phyloP scores from a whole-genome alignment of 2,329 filamentous ascomycete species.

The Cercospora brassicicola region DNA sequence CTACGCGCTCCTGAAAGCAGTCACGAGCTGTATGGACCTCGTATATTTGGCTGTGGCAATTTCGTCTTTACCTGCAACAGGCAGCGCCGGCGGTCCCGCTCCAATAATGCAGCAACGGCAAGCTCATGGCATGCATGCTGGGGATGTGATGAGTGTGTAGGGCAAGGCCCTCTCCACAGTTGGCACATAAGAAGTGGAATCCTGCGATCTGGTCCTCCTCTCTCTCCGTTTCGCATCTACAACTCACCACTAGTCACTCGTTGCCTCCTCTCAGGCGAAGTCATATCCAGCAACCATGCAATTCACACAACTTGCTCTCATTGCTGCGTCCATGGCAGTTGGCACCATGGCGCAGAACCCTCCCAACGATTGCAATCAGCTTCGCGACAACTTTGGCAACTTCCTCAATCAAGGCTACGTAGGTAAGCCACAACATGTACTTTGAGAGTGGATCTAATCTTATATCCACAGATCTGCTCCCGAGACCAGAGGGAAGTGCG shows the following conservation, averaged over 20 bases:
- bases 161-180: not conserved
- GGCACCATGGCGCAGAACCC: conserved; percentile 4
- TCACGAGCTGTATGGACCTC: not conserved
- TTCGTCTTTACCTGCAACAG: not conserved
- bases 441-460: not conserved
- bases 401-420: conserved; percentile 10
- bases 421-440: not conserved
- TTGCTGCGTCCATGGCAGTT: conserved; percentile 7
- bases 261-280: not conserved
- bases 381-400: not conserved
- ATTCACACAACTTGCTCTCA: not conserved
- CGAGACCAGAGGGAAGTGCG: conserved; percentile 3
- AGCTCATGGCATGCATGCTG: not conserved
- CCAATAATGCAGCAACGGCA: not conserved
- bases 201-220: not conserved
- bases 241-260: not conserved
- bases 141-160: not conserved
- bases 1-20: not conserved
- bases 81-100: not conserved
- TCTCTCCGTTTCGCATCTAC: not conserved
- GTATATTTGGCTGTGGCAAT: not conserved
- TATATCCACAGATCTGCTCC: conserved; percentile 3
- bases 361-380: conserved; percentile 3
- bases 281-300: not conserved
- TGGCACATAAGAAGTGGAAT: not conserved